A percentile compares a stretch with the other conserved stretches of the same genome.
Conservation (phyloP, 352 stramenopile genomes). For the Thalassiosira oceanica region DNA sequence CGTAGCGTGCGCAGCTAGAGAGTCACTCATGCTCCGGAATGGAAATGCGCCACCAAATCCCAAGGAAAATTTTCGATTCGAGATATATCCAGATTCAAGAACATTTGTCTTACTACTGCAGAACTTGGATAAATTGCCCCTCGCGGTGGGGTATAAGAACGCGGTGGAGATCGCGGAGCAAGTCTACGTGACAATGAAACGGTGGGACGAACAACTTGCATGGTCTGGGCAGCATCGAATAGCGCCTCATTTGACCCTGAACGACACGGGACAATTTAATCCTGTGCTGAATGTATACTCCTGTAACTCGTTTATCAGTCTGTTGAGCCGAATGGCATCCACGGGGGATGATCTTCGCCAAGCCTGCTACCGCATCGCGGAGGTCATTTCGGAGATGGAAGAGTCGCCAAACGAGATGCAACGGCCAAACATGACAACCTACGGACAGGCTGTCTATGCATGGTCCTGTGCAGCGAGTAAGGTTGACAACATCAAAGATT, state of each 20-base stretch:
- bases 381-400: slow-evolving; percentile 18
- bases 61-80: too few species aligned
- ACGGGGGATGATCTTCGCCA: slow-evolving; percentile 30
- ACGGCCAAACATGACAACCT: slow-evolving; percentile 12
- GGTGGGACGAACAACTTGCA: slow-evolving; percentile 34
- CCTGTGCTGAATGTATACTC: slow-evolving; percentile 31
- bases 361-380: slow-evolving; percentile 33
- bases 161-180: slow-evolving; percentile 13
- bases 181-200: slow-evolving; percentile 22
- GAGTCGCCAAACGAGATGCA: not conserved
- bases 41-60: too few species aligned
- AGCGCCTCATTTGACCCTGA: slow-evolving; percentile 1
- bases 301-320: slow-evolving; percentile 30
- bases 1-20: slow-evolving; percentile 15
- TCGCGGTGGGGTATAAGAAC: slow-evolving; percentile 20
- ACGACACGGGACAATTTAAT: too few species aligned
- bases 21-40: too few species aligned
- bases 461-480: slow-evolving; percentile 19
- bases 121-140: slow-evolving; percentile 4
- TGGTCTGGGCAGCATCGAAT: slow-evolving; percentile 26
- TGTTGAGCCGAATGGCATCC: slow-evolving; percentile 11
- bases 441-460: slow-evolving; percentile 15
- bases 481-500: slow-evolving; percentile 1
- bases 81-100: slow-evolving; percentile 30
- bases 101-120: slow-evolving; percentile 34